A percentile compares a stretch with the other conserved stretches of the same genome.
Conservation (phyloP, 257 asterid species). For the Handroanthus guayacan region DNA sequence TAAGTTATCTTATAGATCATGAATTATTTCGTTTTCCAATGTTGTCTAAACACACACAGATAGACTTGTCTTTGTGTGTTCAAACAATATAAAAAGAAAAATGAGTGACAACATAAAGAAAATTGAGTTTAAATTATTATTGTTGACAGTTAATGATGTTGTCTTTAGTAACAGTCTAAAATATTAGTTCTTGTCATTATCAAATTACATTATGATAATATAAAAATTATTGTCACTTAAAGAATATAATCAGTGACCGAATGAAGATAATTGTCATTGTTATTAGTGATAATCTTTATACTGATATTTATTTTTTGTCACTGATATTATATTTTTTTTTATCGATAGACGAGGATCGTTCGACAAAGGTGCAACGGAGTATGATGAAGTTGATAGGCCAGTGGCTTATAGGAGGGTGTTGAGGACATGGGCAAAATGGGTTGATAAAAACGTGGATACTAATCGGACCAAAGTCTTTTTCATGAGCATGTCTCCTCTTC, state of each 20-base stretch:
- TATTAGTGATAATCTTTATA: too few species aligned
- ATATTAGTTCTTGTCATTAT: too few species aligned
- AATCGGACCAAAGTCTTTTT: slow-evolving; percentile 46
- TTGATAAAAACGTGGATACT: slow-evolving; percentile 39
- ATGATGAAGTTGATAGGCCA: slow-evolving; percentile 43
- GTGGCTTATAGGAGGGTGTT: slow-evolving; percentile 44
- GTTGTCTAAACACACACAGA: background rate
- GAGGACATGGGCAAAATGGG: slow-evolving; percentile 50
- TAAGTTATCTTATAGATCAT: slow-evolving; percentile 39
- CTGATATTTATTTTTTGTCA: too few species aligned
- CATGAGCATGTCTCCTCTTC: slow-evolving; percentile 56
- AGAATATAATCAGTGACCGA: too few species aligned
- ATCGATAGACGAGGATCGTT: slow-evolving; percentile 46
- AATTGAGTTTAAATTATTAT: too few species aligned
- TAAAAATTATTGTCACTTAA: too few species aligned
- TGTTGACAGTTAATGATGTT: too few species aligned
- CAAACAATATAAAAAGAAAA: too few species aligned
- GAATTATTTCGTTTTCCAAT: background rate
- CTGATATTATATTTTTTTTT: background rate
- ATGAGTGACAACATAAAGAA: too few species aligned
- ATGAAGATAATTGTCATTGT: too few species aligned
- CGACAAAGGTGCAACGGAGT: slow-evolving; percentile 43
- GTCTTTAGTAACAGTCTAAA: too few species aligned
- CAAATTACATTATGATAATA: too few species aligned
- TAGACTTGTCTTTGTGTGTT: background rate